These are phyloP conservation scores for Wakefieldia striispora DNA, from an alignment of 768 basidiomycete species.

Conservation along the genomic window DNA sequence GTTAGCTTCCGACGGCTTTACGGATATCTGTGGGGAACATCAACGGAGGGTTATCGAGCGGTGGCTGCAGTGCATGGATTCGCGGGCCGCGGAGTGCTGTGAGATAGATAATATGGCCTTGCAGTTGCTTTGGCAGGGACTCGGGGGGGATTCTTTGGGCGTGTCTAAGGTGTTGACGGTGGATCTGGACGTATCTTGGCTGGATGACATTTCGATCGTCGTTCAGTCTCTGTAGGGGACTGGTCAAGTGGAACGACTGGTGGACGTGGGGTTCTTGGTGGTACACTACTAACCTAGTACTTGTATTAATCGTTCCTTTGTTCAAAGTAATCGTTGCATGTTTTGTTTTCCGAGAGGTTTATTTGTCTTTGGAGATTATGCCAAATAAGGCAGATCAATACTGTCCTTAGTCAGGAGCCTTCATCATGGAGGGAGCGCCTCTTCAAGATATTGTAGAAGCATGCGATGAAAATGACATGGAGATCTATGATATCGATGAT, in stretches of 20 bases:
- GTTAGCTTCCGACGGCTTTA: slow-evolving; percentile 65
- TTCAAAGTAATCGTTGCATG: too few species aligned
- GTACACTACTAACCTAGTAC: slow-evolving; percentile 4
- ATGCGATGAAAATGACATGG: slow-evolving; percentile 7
- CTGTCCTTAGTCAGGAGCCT: slow-evolving; percentile 7
- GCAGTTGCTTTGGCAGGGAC: slow-evolving; percentile 50
- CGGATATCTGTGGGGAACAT: slow-evolving; percentile 54
- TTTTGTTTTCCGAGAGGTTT: neutral
- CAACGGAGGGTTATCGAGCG: slow-evolving; percentile 46
- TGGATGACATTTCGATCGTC: slow-evolving; percentile 67
- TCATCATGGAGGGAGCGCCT: too few species aligned
- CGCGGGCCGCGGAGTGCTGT: slow-evolving; percentile 10
- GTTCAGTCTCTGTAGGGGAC: slow-evolving; percentile 50
- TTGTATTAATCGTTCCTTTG: neutral
- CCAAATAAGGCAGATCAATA: slow-evolving; percentile 8
- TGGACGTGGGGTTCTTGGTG: neutral
- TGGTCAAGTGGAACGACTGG: neutral
- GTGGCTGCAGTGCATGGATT: slow-evolving; percentile 51
- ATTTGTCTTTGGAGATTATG: slow-evolving; percentile 1
- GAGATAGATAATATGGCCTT: slow-evolving; percentile 51
- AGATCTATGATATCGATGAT: slow-evolving; percentile 12
- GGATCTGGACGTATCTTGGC: slow-evolving; percentile 64
- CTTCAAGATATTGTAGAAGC: slow-evolving; percentile 35
- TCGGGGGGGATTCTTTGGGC: slow-evolving; percentile 53
- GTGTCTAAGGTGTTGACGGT: slow-evolving; percentile 61